Conservation (phyloP, 768 basidiomycete genomes). For the Leccinellum albellum region DNA sequence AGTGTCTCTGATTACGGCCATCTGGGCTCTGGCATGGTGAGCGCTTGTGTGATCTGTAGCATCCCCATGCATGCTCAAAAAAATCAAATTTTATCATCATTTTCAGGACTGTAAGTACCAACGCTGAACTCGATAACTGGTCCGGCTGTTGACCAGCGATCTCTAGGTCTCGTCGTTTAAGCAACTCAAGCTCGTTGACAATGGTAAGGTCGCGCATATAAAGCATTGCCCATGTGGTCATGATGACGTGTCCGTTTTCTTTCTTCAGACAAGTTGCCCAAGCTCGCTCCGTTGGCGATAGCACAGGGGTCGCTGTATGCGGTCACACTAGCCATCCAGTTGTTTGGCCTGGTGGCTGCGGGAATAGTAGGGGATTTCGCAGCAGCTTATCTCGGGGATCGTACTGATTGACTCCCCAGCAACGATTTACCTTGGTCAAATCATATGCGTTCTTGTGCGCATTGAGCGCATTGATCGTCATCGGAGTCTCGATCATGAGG, state of each 20-base stretch:
- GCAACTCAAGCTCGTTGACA: constrained; percentile 44
- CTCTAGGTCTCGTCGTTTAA: constrained; percentile 60
- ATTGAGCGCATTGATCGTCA: constrained; percentile 44
- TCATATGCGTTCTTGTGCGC: constrained; percentile 53
- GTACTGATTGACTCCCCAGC: constrained; percentile 34
- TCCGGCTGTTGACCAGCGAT: neutral
- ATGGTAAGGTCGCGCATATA: constrained; percentile 38
- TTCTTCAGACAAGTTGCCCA: constrained; percentile 38
- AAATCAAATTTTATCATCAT: neutral
- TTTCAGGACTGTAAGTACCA: constrained; percentile 23
- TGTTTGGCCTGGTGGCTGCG: constrained; percentile 53
- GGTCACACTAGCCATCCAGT: constrained; percentile 46
- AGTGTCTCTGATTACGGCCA: constrained; percentile 43
- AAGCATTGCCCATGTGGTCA: neutral
- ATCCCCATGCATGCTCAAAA: neutral
- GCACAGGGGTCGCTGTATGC: constrained; percentile 59
- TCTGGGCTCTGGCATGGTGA: constrained; percentile 66
- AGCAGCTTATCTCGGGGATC: neutral
- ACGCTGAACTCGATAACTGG: neutral
- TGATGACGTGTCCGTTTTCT: neutral
- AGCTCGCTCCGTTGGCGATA: constrained; percentile 53
- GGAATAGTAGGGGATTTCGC: constrained; percentile 38
- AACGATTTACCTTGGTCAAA: constrained; percentile 51
- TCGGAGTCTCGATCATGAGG: constrained; percentile 51
- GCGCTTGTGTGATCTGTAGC: constrained; percentile 23